phyloP scores from a whole-genome alignment of 345 rosid species.

The Nephelium lappaceum region DNA sequence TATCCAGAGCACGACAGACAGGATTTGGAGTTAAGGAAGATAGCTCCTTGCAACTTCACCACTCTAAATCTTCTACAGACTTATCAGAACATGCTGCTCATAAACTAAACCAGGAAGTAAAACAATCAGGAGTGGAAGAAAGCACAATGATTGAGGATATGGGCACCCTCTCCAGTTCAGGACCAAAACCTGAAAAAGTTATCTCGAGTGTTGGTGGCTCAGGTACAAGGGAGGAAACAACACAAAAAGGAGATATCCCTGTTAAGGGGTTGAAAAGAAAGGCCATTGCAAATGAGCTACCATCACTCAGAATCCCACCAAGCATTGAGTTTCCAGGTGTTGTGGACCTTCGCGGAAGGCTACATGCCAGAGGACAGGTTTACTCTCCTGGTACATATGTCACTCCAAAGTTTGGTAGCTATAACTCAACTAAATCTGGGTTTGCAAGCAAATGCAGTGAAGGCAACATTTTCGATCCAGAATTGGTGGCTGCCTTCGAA shows the following conservation, averaged over 20 bases:
- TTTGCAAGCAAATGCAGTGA: slow-evolving; percentile 8
- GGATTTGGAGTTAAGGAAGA: slow-evolving; percentile 2
- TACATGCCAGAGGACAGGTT: slow-evolving; percentile 27
- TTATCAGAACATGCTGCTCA: not conserved
- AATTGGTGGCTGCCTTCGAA: slow-evolving; percentile 38
- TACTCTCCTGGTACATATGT: slow-evolving; percentile 32
- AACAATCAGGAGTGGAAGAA: slow-evolving; percentile 16
- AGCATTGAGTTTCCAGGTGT: slow-evolving; percentile 33
- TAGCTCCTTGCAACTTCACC: not conserved
- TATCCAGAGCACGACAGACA: slow-evolving; percentile 2
- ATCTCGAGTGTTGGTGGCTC: slow-evolving; percentile 7
- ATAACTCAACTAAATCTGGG: slow-evolving; percentile 7
- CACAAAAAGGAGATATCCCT: slow-evolving; percentile 1
- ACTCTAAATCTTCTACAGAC: not conserved
- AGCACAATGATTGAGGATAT: slow-evolving; percentile 9
- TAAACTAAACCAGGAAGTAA: not conserved
- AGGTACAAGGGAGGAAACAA: not conserved
- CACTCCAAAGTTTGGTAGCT: slow-evolving; percentile 48
- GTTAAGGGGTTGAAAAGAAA: slow-evolving; percentile 36
- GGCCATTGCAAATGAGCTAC: slow-evolving; percentile 33
- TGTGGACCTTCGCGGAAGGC: slow-evolving; percentile 36
- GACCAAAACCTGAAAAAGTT: not conserved
- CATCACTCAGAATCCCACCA: slow-evolving; percentile 33
- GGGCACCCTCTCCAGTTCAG: not conserved
- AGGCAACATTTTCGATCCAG: slow-evolving; percentile 31